Percentiles rank a stretch among this genome's conserved stretches.
Evolutionary conservation across 1,284 basidiomycete genomes (phyloP).

Genomic region (Cryptococcus neoformans): DNA sequence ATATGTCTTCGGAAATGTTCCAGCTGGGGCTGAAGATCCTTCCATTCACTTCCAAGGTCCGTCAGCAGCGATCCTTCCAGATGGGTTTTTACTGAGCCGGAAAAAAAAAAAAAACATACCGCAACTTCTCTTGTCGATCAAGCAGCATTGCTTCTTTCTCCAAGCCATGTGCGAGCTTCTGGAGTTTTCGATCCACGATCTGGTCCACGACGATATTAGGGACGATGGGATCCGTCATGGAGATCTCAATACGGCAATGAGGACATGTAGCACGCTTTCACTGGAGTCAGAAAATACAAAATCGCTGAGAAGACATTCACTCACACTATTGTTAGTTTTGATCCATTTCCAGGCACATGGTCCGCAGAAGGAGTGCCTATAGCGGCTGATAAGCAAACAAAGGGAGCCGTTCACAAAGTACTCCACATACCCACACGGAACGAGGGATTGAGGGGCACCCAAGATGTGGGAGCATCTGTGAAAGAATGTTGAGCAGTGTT

Average conservation of each 20-base stretch:
- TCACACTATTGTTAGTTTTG: constrained; percentile 19
- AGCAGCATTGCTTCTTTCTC: constrained; percentile 29
- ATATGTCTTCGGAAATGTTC: no score
- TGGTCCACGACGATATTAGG: constrained; percentile 39
- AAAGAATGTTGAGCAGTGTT: constrained; percentile 7
- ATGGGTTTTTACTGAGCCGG: no score
- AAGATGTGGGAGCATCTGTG: constrained; percentile 31
- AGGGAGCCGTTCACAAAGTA: not conserved
- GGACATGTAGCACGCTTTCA: constrained; percentile 23
- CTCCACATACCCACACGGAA: constrained; percentile 34
- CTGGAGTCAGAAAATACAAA: not conserved
- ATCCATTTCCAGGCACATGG: constrained; percentile 39
- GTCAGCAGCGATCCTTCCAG: no score
- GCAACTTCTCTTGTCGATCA: constrained; percentile 27
- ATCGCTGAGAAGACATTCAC: not conserved
- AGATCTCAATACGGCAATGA: constrained; percentile 26
- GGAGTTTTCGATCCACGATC: constrained; percentile 34
- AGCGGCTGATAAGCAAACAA: not conserved
- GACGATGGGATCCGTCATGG: constrained; percentile 18
- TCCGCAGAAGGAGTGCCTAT: constrained; percentile 37
- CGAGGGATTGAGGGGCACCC: constrained; percentile 30
- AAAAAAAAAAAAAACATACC: constrained; percentile 24
- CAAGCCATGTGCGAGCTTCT: constrained; percentile 15
- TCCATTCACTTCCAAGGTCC: no score
- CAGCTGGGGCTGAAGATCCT: no score